Base-by-base conservation (phyloP, 2,329 filamentous ascomycete species). In the Cladosporium velox region DNA sequence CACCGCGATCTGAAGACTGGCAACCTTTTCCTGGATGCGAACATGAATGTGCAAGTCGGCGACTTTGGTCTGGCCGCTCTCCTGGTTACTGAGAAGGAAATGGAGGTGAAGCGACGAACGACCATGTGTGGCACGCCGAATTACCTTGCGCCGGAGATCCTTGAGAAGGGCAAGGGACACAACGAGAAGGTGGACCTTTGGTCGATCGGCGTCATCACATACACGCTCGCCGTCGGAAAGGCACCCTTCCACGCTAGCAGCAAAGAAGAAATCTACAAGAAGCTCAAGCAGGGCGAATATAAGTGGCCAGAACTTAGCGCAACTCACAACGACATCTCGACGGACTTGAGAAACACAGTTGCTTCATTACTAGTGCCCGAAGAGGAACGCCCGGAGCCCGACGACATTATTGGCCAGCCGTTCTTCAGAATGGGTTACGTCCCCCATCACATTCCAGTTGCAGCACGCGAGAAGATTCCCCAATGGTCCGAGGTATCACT, bases 161-260 rank as follows among this genome's bases (percentile, higher is more conserved):
- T 99, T 61, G 92, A 97, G 75, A 97, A 95, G 82, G 95, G 92
- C 75, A 92, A 94, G 73, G 95, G 95, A 0, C 95, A 99, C 77
- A 95, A 97, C 71, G 93, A 98, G 76, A 97, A 96, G 83, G 95
- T 99, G 3, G 95, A 99, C 77, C 91, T 99, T 65, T 99, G 96
- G 96, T 97, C 94, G 54, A 85, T 99, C 75, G 95, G 96, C 24
- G 95, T 99, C 71, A 99, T 99, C 77, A 93, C 96, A 89, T 98
- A 96, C 80, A 96, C 95, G 59, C 94, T 99, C 87, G 90, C 98
- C 57, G 95, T 95, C 8, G 96, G 95, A 24, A 96, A 94, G 73
- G 94, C 95, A 0, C 95, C 95, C 0, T 99, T 99, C 78, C 95
- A 99, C 79, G 96, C 95, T 14, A 89, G 90, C 14, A 94, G 91